phyloP scores from a whole-genome alignment of 1,284 basidiomycete species.

The Ganoderma lucidum region DNA sequence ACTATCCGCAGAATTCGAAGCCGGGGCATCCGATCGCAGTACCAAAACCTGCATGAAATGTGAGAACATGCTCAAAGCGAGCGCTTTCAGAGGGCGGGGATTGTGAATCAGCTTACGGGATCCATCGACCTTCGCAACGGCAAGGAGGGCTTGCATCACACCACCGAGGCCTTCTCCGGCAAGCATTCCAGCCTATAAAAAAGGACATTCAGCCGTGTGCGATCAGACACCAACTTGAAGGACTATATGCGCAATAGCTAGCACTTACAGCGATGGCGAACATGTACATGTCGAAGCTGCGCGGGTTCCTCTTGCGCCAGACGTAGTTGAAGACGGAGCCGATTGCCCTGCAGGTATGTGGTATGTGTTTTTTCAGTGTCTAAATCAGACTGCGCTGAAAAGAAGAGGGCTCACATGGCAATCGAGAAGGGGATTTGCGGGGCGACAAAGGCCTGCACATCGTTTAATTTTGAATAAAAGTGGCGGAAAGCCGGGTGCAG shows the following conservation, averaged over 20 bases:
- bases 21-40: conserved; percentile 60
- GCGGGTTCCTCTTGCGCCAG: conserved; percentile 58
- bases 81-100: background rate
- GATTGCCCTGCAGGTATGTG: conserved; percentile 33
- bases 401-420: conserved; percentile 49
- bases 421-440: conserved; percentile 44
- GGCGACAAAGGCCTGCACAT: conserved; percentile 30
- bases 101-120: conserved; percentile 43
- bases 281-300: conserved; percentile 63
- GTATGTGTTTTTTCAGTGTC: no score
- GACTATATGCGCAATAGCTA: background rate
- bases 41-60: conserved; percentile 45
- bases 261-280: conserved; percentile 55
- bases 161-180: conserved; percentile 77
- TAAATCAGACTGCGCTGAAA: no score
- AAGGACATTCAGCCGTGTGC: background rate
- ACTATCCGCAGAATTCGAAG: conserved; percentile 54
- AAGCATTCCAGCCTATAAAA: conserved; percentile 55
- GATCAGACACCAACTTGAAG: background rate
- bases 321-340: conserved; percentile 54
- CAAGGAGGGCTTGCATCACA: conserved; percentile 67
- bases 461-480: background rate
- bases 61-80: background rate
- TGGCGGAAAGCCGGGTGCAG: background rate
- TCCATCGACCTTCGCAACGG: conserved; percentile 58